Base-by-base conservation (phyloP, 805 yeast species). In the Cyberlindnera misumaiensis region DNA sequence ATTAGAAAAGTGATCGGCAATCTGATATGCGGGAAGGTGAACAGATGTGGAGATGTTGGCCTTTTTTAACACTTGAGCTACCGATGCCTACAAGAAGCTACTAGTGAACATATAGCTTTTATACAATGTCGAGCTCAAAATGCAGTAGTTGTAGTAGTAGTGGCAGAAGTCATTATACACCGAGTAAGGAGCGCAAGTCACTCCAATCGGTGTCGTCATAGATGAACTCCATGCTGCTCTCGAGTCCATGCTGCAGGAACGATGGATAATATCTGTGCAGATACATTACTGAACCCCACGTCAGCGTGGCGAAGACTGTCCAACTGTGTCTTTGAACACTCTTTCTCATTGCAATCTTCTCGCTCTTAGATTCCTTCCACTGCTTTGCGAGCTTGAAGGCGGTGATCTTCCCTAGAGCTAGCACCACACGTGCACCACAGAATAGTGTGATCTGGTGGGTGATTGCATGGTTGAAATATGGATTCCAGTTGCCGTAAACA, bases 251-350 rank as follows among this genome's bases (percentile, higher is more conserved):
- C 52, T 83, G 90, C 32, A 84, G 64, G 46, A 71, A 70, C 28
- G 70, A 69, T 3, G 82, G 80, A 46, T 82, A 80, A 42, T 66
- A 64, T 40, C 80, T 71, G 57, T 81, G 83, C 36, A 83, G 64
- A 51, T 73, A 68, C 89, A 83, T 82, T 28, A 82, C 84, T 18
- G 72, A 53, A 0, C 80, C 90, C 94, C 94, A 83, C 8, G 77
- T 67, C 7, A 77, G 43, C 12, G 80, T 75, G 2, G 88, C 80
- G 48, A 77, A 73, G 32, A 72, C 54, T 32, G 73, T 64, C 87
- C 88, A 83, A 0, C 71, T 56, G 4, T 40, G 32, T 14, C 49
- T 51, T 34, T 63, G 61, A 5, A 69, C 48, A 31, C 41, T 40
- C 10, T 34, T 39, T 35, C 51, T 39, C 13, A 25, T 13, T 10